These are phyloP conservation scores for Ophiocordyceps camponoti-rufipedis DNA, from an alignment of 2,329 filamentous ascomycete species.

Conservation along the genomic window DNA sequence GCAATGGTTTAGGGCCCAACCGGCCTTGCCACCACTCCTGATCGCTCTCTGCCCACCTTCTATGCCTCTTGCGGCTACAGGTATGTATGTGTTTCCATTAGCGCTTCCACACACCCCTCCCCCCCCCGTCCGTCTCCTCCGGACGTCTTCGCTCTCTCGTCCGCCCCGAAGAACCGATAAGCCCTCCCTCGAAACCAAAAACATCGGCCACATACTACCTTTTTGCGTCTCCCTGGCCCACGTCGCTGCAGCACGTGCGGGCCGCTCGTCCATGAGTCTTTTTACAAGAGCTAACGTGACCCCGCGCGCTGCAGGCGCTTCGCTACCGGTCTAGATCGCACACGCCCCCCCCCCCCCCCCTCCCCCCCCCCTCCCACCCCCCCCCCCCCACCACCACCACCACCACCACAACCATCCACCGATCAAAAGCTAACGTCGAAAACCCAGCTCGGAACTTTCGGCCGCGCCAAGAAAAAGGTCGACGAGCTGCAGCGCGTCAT, in stretches of 20 bases:
- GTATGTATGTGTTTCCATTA: constrained; percentile 3
- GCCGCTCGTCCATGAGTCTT: background rate
- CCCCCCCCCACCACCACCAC: no score
- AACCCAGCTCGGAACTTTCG: constrained; percentile 82
- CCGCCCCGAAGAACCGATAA: background rate
- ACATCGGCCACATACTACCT: background rate
- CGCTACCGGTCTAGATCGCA: background rate
- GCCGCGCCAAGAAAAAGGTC: constrained; percentile 98
- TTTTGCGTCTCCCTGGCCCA: background rate
- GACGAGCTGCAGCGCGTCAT: constrained; percentile 98
- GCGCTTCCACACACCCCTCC: constrained; percentile 1
- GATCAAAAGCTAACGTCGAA: constrained; percentile 33
- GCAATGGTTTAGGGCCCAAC: background rate
- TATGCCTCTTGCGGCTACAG: constrained; percentile 5
- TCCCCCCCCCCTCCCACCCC: no score
- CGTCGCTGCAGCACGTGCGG: background rate
- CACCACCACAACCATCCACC: no score
- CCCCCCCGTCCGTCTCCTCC: constrained; percentile 1
- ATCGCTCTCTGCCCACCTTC: background rate
- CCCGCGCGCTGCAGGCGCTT: constrained; percentile 1
- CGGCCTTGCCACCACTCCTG: background rate
- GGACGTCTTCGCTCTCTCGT: background rate
- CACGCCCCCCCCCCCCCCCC: background rate
- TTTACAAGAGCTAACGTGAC: constrained; percentile 5
- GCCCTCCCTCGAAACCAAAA: constrained; percentile 1